These are phyloP conservation scores for Fusarium xyrophilum DNA, from an alignment of 2,329 filamentous ascomycete genomes.

Conservation along the genomic window DNA sequence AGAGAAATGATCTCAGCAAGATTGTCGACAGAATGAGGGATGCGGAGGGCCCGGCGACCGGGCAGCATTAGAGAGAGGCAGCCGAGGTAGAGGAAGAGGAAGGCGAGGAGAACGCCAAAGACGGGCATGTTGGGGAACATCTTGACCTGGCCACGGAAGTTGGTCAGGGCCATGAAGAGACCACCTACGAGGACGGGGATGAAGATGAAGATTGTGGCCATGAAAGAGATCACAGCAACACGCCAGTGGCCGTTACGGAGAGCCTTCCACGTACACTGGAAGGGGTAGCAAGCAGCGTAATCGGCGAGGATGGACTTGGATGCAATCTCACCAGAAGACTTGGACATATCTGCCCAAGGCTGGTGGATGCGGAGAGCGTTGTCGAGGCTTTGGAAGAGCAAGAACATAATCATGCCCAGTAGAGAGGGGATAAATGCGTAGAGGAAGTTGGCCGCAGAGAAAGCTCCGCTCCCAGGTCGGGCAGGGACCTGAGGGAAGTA, in stretches of 20 bases:
- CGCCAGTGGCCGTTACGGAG: constrained; percentile 68
- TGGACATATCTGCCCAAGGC: constrained; percentile 70
- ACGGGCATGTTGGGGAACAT: constrained; percentile 78
- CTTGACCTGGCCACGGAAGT: constrained; percentile 56
- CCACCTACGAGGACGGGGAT: constrained; percentile 74
- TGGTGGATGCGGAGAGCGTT: constrained; percentile 69
- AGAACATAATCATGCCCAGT: constrained; percentile 70
- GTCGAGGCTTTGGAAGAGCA: constrained; percentile 72
- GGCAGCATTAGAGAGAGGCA: constrained; percentile 69
- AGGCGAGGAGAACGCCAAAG: constrained; percentile 74
- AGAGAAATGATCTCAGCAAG: constrained; percentile 82
- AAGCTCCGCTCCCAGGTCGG: constrained; percentile 67
- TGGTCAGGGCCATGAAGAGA: constrained; percentile 75
- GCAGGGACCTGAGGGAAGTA: constrained; percentile 74
- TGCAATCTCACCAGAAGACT: constrained; percentile 65
- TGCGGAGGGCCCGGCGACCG: constrained; percentile 63
- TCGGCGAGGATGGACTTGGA: constrained; percentile 71
- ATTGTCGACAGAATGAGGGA: constrained; percentile 76
- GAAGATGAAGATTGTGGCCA: constrained; percentile 65
- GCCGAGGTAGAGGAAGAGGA: constrained; percentile 74
- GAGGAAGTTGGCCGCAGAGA: constrained; percentile 86
- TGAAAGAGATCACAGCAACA: constrained; percentile 66
- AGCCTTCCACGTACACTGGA: constrained; percentile 66
- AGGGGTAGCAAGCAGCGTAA: constrained; percentile 71
- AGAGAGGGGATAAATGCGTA: constrained; percentile 78